Conservation (phyloP, 805 yeast species). For the Cyberlindnera bimundalis region DNA sequence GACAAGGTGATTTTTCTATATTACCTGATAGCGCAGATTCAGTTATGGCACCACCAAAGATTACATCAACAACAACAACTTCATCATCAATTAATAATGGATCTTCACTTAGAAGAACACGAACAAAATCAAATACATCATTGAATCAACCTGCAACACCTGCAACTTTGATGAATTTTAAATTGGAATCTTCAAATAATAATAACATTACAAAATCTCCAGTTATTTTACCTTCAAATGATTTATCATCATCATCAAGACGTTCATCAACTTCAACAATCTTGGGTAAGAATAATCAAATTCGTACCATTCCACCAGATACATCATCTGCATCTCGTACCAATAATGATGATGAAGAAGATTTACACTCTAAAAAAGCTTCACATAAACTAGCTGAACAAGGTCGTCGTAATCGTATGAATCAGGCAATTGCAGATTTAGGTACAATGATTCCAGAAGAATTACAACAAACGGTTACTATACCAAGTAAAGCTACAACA, state of each 20-base stretch:
- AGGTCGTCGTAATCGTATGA: constrained; percentile 91
- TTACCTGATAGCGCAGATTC: constrained; percentile 7
- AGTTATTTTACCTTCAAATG: constrained; percentile 22
- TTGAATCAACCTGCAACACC: constrained; percentile 28
- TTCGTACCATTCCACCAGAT: constrained; percentile 8
- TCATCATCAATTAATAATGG: constrained; percentile 1
- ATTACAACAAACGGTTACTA: constrained; percentile 47
- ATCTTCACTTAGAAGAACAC: constrained; percentile 21
- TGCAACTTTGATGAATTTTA: constrained; percentile 27
- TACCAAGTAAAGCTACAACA: constrained; percentile 91
- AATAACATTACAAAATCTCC: constrained; percentile 16
- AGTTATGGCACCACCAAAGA: constrained; percentile 25
- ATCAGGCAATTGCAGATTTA: constrained; percentile 76
- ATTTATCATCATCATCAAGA: constrained; percentile 10
- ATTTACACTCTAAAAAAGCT: constrained; percentile 29
- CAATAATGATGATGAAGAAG: constrained; percentile 15
- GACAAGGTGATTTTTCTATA: constrained; percentile 3
- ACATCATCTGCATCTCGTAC: constrained; percentile 11
- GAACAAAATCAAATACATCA: constrained; percentile 17
- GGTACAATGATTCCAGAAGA: constrained; percentile 62
- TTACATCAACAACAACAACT: constrained; percentile 2
- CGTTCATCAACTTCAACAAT: constrained; percentile 17
- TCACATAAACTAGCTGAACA: constrained; percentile 92
- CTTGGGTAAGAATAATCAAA: constrained; percentile 3
- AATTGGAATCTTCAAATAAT: constrained; percentile 10